These are phyloP conservation scores for Chaetomium cochliodes DNA, from an alignment of 495 filamentous ascomycete species.

Conservation along the genomic window DNA sequence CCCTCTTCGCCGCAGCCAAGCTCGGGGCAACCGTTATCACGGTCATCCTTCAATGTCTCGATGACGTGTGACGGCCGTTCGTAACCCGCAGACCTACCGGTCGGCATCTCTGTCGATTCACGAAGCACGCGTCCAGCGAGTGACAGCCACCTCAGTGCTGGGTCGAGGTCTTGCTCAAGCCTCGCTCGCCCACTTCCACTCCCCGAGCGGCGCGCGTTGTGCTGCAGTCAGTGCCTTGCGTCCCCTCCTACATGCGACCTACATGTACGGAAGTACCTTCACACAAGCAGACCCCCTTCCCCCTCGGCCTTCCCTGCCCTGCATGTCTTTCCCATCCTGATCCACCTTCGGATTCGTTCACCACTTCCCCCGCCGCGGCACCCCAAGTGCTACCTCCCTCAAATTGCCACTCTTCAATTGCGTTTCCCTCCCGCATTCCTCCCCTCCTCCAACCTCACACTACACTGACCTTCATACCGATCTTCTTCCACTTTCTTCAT, in stretches of 20 bases:
- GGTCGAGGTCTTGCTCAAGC: conserved; percentile 22
- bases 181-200: conserved; percentile 32
- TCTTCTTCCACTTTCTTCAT: conserved; percentile 20
- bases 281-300: conserved; percentile 22
- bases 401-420: conserved; percentile 38
- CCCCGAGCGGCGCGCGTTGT: conserved; percentile 31
- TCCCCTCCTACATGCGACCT: conserved; percentile 37
- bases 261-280: conserved; percentile 27
- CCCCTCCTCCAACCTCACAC: conserved; percentile 21
- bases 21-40: conserved; percentile 29
- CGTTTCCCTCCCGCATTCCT: conserved; percentile 26
- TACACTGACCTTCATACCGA: conserved; percentile 7
- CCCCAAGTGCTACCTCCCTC: conserved; percentile 33
- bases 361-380: conserved; percentile 33
- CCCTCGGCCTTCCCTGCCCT: conserved; percentile 33
- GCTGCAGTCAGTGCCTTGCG: conserved; percentile 46
- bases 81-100: conserved; percentile 28
- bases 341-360: conserved; percentile 39
- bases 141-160: conserved; percentile 17
- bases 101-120: conserved; percentile 32
- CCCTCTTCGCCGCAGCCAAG: conserved; percentile 11
- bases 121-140: conserved; percentile 21
- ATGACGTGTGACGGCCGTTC: conserved; percentile 45
- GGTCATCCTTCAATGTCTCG: conserved; percentile 42
- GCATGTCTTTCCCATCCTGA: conserved; percentile 45